Conservation (phyloP, 805 yeast genomes). For the Kuraishia piskuri region DNA sequence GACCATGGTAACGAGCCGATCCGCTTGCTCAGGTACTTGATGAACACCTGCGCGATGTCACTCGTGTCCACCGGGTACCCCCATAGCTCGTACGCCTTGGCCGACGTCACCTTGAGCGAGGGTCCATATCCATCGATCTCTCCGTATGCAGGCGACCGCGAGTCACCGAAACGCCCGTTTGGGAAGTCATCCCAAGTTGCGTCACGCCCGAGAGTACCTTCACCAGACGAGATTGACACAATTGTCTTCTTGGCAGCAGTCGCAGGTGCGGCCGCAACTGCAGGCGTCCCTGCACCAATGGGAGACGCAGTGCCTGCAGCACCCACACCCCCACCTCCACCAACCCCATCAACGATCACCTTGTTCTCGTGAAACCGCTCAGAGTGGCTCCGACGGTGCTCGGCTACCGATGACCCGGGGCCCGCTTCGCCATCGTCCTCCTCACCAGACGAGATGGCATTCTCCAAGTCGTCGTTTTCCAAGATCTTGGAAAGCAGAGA, state of each 20-base stretch:
- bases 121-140: constrained; percentile 98
- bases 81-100: constrained; percentile 68
- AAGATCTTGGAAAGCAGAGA: constrained; percentile 41
- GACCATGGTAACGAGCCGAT: constrained; percentile 87
- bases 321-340: constrained; percentile 18
- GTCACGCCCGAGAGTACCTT: constrained; percentile 77
- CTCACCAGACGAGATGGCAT: constrained; percentile 23
- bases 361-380: constrained; percentile 13
- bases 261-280: constrained; percentile 9
- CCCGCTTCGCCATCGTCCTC: constrained; percentile 17
- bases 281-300: constrained; percentile 7
- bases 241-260: constrained; percentile 43
- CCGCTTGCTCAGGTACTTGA: constrained; percentile 64
- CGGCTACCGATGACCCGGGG: constrained; percentile 28
- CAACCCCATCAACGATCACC: constrained; percentile 16
- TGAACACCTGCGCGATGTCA: constrained; percentile 63
- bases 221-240: constrained; percentile 74
- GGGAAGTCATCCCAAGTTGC: constrained; percentile 98
- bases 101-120: constrained; percentile 63
- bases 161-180: constrained; percentile 92
- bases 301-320: constrained; percentile 3
- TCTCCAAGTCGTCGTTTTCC: constrained; percentile 24
- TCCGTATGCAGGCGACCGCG: constrained; percentile 94
- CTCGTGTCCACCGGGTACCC: constrained; percentile 55
- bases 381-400: constrained; percentile 17